phyloP scores from a whole-genome alignment of 1,284 basidiomycete species.

The Trametes hirsuta region DNA sequence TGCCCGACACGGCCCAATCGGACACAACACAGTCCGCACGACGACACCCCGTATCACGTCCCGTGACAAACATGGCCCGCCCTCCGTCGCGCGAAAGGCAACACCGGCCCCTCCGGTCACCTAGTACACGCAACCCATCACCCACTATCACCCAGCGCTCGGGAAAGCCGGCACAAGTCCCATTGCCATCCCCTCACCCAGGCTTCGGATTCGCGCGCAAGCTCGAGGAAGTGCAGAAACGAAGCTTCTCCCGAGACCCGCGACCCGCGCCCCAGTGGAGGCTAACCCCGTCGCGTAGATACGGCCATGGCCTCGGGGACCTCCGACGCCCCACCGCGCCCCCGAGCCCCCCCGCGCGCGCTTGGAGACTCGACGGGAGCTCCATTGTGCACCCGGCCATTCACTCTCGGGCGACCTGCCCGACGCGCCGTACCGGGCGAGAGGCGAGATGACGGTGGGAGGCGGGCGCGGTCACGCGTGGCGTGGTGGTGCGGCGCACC shows the following conservation, averaged over 20 bases:
- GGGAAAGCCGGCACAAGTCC: neutral
- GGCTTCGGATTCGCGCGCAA: neutral
- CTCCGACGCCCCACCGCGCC: neutral
- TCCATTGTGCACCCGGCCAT: neutral
- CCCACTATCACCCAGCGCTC: neutral
- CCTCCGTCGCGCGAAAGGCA: slow-evolving; percentile 13
- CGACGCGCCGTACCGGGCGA: neutral
- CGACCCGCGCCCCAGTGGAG: neutral
- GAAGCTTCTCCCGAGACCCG: neutral
- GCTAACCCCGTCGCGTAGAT: neutral
- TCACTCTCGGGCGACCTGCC: slow-evolving; percentile 9
- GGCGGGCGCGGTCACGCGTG: neutral
- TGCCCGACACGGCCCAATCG: neutral
- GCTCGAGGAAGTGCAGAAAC: neutral
- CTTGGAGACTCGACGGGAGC: too few species aligned
- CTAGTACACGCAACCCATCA: neutral
- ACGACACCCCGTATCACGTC: neutral
- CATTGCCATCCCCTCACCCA: neutral
- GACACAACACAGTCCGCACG: neutral
- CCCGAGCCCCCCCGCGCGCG: neutral
- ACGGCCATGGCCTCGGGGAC: neutral
- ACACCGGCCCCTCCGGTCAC: slow-evolving; percentile 1
- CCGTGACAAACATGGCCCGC: neutral
- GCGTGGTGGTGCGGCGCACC: neutral
- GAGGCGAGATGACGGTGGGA: neutral